phyloP scores from a whole-genome alignment of 192 early-diverging fungal genomes.

The Coemansia sp. region DNA sequence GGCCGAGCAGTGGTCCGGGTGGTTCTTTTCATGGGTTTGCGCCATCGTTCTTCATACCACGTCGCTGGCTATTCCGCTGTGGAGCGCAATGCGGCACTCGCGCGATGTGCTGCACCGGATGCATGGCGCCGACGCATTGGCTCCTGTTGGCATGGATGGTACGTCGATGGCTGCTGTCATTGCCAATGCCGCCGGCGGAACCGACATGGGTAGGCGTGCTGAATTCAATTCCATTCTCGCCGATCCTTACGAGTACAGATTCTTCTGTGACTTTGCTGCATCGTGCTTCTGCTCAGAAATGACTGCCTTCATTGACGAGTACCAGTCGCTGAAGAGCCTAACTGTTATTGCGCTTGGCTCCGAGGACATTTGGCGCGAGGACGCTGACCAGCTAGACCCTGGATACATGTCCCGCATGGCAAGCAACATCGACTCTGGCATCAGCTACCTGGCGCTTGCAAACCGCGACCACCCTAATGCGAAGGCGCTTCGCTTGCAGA shows the following conservation, averaged over 20 bases:
- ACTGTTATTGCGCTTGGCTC: slow-evolving; percentile 37
- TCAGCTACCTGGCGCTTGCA: slow-evolving; percentile 29
- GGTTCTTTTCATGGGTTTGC: slow-evolving; percentile 41
- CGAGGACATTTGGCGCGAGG: slow-evolving; percentile 41
- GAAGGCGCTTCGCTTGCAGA: slow-evolving; percentile 35
- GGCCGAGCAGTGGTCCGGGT: slow-evolving; percentile 33
- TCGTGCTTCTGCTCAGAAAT: slow-evolving; percentile 54
- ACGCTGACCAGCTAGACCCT: slow-evolving; percentile 33
- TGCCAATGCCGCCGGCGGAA: slow-evolving; percentile 22
- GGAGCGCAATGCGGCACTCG: slow-evolving; percentile 33
- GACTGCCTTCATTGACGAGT: slow-evolving; percentile 51
- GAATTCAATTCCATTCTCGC: slow-evolving; percentile 43
- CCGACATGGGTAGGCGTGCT: slow-evolving; percentile 23
- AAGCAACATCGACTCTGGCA: slow-evolving; percentile 18
- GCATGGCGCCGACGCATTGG: slow-evolving; percentile 32
- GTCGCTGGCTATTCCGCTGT: slow-evolving; percentile 35
- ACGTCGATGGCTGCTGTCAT: slow-evolving; percentile 28
- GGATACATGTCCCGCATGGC: slow-evolving; percentile 31
- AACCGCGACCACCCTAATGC: slow-evolving; percentile 15
- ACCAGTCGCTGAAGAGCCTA: slow-evolving; percentile 41
- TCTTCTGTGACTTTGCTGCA: slow-evolving; percentile 51
- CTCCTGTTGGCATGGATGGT: not conserved
- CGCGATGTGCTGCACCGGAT: slow-evolving; percentile 38
- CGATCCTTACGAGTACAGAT: slow-evolving; percentile 46
- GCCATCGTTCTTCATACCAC: slow-evolving; percentile 32